Evolutionary conservation across 2,329 filamentous ascomycete genomes (phyloP), one percentile per base, ranked within the genome.

Genomic region (Hypoxylon sp.): DNA sequence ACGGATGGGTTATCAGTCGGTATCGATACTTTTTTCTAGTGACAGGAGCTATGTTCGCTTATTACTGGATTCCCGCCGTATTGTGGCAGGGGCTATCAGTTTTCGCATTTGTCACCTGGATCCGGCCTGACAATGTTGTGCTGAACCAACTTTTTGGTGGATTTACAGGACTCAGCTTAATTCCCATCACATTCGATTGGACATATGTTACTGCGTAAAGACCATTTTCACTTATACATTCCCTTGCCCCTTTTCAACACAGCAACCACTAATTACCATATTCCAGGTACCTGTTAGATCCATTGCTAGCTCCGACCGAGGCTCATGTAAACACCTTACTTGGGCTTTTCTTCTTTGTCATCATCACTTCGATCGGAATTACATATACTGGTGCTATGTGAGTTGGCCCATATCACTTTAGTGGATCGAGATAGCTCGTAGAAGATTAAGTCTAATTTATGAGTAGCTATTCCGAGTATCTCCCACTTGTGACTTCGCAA

Each of bases 21-120:
- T 78, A 78, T 45, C 68, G 73, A 21, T 78, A 73, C 64, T 79
- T 79, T 40, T 69, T 73, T 27, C 67, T 73, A 41, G 70, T 79
- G 1, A 67, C 72, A 0, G 45, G 64, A 1, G 73, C 57, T 16
- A 73, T 76, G 55, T 79, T 79, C 52, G 60, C 67, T 35, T 81
- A 79, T 68, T 82, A 83, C 60, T 82, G 77, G 71, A 73, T 83
- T 25, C 80, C 78, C 0, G 79, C 73, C 7, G 70, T 79, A 16
- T 64, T 82, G 1, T 79, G 73, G 60, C 77, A 75, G 37, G 76
- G 72, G 2, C 67, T 82, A 4, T 77, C 74, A 7, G 75, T 76
- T 5, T 75, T 79, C 47, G 71, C 73, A 37, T 77, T 75, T 61
- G 67, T 75, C 8, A 77, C 75, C 30, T 80, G 77, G 73, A 74